phyloP scores from a whole-genome alignment of 805 yeast genomes.

The Yarrowia osloensis region DNA sequence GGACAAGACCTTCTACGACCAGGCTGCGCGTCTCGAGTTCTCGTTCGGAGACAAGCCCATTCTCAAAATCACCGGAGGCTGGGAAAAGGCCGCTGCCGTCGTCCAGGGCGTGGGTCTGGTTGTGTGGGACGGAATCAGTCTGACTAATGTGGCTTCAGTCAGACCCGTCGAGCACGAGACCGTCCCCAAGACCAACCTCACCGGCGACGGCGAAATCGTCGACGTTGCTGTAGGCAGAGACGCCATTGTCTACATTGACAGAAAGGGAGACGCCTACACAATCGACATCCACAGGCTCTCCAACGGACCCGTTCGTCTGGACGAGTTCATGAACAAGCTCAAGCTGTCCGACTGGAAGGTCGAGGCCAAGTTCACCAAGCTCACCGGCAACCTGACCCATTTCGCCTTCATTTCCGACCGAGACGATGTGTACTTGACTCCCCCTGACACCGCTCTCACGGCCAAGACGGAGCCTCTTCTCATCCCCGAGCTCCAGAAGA shows the following conservation, averaged over 20 bases:
- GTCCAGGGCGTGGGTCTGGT: constrained; percentile 56
- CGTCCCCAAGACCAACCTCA: constrained; percentile 33
- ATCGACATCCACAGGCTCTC: constrained; percentile 41
- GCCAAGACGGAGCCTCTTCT: constrained; percentile 42
- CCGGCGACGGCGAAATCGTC: constrained; percentile 38
- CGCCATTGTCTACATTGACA: constrained; percentile 53
- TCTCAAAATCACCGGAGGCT: constrained; percentile 59
- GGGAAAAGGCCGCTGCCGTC: constrained; percentile 60
- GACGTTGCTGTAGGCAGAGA: constrained; percentile 62
- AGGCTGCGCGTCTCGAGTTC: constrained; percentile 32
- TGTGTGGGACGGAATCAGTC: constrained; percentile 51
- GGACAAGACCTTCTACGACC: constrained; percentile 48
- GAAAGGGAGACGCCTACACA: constrained; percentile 47
- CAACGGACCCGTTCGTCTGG: constrained; percentile 32
- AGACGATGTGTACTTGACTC: constrained; percentile 47
- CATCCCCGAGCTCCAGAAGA: constrained; percentile 50
- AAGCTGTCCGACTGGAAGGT: constrained; percentile 42
- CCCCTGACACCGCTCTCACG: background rate
- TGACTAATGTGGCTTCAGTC: constrained; percentile 12
- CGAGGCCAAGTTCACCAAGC: constrained; percentile 48
- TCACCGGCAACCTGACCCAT: constrained; percentile 56
- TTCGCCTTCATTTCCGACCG: constrained; percentile 59
- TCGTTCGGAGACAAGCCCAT: constrained; percentile 30
- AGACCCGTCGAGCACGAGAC: constrained; percentile 19
- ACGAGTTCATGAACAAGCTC: constrained; percentile 37